These are phyloP conservation scores for Neoboletus subvelutipes DNA, from an alignment of 768 basidiomycete genomes.

Conservation along the genomic window DNA sequence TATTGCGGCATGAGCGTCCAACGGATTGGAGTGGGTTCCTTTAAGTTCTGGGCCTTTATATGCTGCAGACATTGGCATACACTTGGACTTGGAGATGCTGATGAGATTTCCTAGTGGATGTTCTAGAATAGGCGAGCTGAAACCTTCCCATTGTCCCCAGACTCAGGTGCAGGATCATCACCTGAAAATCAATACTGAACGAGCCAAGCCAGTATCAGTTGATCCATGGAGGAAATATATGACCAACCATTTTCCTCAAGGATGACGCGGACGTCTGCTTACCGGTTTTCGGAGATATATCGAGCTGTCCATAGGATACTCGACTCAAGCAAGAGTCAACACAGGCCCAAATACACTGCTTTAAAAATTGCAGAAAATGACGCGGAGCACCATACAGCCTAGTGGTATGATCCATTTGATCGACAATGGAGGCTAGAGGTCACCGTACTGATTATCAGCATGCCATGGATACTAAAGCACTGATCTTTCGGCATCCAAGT, in stretches of 20 bases:
- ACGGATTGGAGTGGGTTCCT: not conserved
- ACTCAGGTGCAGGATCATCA: not conserved
- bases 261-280: not conserved
- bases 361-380: not conserved
- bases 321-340: not conserved
- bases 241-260: not conserved
- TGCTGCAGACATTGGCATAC: not conserved
- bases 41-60: not conserved
- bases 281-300: not conserved
- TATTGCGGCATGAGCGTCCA: too few relatives aligned
- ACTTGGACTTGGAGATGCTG: not conserved
- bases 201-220: not conserved
- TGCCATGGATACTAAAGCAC: too few relatives aligned
- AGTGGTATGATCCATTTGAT: not conserved
- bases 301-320: not conserved
- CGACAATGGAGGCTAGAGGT: not conserved
- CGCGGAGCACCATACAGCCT: too few relatives aligned
- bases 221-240: not conserved
- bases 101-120: not conserved
- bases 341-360: too few relatives aligned
- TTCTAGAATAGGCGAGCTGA: not conserved
- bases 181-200: too few relatives aligned
- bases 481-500: not conserved
- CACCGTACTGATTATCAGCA: too few relatives aligned
- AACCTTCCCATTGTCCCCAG: not conserved